phyloP scores from a whole-genome alignment of 2,329 filamentous ascomycete species.

The Paracorniculantispora psalliotae region DNA sequence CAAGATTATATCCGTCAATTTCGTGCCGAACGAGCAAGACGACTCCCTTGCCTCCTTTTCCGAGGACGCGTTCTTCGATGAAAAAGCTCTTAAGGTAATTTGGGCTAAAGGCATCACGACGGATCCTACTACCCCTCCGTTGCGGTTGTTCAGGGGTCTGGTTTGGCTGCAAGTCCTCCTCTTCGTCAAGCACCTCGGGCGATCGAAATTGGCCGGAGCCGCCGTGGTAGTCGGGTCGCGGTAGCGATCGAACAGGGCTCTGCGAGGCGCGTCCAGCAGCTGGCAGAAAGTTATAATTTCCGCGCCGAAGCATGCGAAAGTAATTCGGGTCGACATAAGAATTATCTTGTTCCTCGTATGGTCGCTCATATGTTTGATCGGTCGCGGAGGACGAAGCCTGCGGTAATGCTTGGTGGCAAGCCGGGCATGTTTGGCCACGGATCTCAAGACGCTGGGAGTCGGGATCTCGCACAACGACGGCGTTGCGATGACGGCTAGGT shows the following conservation, averaged over 20 bases:
- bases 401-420: conserved; percentile 71
- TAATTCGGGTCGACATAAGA: conserved; percentile 87
- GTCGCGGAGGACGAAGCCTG: conserved; percentile 35
- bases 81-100: conserved; percentile 94
- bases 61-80: conserved; percentile 78
- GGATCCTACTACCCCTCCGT: conserved; percentile 61
- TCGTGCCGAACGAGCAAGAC: conserved; percentile 91
- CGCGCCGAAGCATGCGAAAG: conserved; percentile 81
- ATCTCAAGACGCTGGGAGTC: conserved; percentile 81
- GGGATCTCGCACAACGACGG: conserved; percentile 86
- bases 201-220: conserved; percentile 15
- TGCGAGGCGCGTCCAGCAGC: conserved; percentile 41
- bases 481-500: conserved; percentile 79
- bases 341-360: conserved; percentile 39
- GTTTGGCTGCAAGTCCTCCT: conserved; percentile 3
- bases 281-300: conserved; percentile 38
- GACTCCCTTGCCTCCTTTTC: conserved; percentile 88
- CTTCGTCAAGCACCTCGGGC: conserved; percentile 22
- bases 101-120: conserved; percentile 79
- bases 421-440: conserved; percentile 76
- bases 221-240: conserved; percentile 37
- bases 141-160: neutral
- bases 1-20: conserved; percentile 81
- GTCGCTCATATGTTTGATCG: conserved; percentile 45
- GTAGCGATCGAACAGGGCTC: conserved; percentile 50